phyloP scores from a whole-genome alignment of 2,329 filamentous ascomycete species.

The Penicillium freii region DNA sequence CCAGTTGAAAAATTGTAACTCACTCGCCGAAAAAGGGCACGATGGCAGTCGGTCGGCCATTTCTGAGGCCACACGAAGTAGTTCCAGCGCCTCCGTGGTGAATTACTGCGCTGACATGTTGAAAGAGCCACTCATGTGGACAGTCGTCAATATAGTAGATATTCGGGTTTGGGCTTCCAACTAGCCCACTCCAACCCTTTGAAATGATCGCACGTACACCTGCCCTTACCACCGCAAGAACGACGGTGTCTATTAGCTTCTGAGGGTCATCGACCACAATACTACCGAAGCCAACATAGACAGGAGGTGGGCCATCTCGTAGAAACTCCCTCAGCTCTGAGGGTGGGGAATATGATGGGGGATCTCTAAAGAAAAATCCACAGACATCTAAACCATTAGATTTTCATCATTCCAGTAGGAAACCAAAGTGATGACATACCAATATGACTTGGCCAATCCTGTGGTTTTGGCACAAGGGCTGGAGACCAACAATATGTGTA shows the following conservation, averaged over 20 bases:
- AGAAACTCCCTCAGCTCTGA: conserved; percentile 47
- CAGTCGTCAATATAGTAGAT: conserved; percentile 55
- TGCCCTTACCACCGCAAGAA: conserved; percentile 48
- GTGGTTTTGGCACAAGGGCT: conserved; percentile 41
- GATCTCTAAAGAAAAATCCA: conserved; percentile 48
- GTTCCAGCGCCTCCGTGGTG: conserved; percentile 62
- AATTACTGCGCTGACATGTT: conserved; percentile 54
- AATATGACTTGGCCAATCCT: conserved; percentile 42
- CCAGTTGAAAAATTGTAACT: conserved; percentile 1
- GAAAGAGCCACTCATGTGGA: conserved; percentile 60
- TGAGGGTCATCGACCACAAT: conserved; percentile 55
- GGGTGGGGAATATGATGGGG: conserved; percentile 41
- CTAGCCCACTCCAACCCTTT: conserved; percentile 54
- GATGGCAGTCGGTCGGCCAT: conserved; percentile 53
- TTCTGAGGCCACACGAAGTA: conserved; percentile 54
- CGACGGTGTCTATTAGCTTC: conserved; percentile 45
- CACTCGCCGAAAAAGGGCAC: conserved; percentile 59
- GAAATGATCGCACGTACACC: conserved; percentile 56
- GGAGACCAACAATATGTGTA: conserved; percentile 50
- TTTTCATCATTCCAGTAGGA: not conserved
- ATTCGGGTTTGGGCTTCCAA: conserved; percentile 34
- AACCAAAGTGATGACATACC: conserved; percentile 19
- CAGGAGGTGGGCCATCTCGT: conserved; percentile 46
- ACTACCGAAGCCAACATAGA: conserved; percentile 59
- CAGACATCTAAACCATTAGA: conserved; percentile 34